Base-by-base conservation (phyloP, 129 eudicot species). In the Chrysanthemum seticuspe region DNA sequence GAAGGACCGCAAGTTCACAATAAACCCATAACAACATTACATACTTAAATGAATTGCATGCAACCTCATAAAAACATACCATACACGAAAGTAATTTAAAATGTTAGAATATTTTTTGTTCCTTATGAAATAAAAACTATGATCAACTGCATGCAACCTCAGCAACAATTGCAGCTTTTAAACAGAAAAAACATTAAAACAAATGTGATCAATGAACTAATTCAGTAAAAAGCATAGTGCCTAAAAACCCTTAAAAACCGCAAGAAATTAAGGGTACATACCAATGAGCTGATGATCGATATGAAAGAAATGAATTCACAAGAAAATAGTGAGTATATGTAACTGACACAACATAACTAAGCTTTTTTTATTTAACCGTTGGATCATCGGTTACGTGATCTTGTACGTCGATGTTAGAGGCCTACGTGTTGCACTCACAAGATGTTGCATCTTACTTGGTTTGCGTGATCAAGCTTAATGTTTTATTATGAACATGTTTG, bases 331-430 rank as follows among this genome's bases (percentile, higher is more conserved):
- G 31, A 56, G 68, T 31, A 49, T 67, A 47, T 67, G 58, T 76
- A 76, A 29, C 40, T 45, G 80, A 67, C 19, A 18, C 36, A 55
- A 19, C 3, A 36, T 60, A 76, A 2, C 54, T 45, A 45, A n/a
- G 44, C 49, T 5, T 64, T 76, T 76, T 2, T 15, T 11, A 27
- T 9, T 12, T 67, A 12, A 11, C 74, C 79, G 61, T 67, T 18
- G 74, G 79, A 75, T 75, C 60, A 56, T 52, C 23, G 51, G 25
- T 52, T 62, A 51, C 40, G 55, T 19, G 70, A 58, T 48, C 51
- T 14, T 49, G 31, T 23, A 73, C 58, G 50, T 67, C 23, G n/a
- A 67, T 66, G n/a, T 55, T 48, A 31, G 15, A 14, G 11, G 12
- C 49, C 66, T 68, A 65, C 73, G 50, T 75, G 66, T 66, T 58